phyloP scores from a whole-genome alignment of 2,329 filamentous ascomycete genomes.

The Diplodia seriata region DNA sequence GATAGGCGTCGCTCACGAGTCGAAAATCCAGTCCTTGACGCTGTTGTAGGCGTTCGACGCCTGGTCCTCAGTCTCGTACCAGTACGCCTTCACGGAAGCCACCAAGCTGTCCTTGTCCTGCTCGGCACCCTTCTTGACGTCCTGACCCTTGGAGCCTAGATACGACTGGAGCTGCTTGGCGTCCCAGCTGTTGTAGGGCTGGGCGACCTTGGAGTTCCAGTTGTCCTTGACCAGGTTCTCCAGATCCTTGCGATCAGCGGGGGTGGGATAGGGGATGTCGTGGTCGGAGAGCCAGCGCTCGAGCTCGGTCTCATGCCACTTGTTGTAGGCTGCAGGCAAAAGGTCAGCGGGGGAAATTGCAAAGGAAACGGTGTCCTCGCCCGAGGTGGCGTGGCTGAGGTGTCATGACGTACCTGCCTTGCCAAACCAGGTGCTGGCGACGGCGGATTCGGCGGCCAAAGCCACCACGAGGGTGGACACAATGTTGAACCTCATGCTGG shows the following conservation, averaged over 20 bases:
- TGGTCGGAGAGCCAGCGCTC: slow-evolving; percentile 96
- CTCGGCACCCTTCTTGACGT: slow-evolving; percentile 71
- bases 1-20: slow-evolving; percentile 60
- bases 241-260: slow-evolving; percentile 93
- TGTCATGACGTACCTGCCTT: slow-evolving; percentile 72
- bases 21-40: slow-evolving; percentile 90
- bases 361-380: neutral
- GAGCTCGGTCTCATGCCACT: slow-evolving; percentile 97
- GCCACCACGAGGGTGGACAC: slow-evolving; percentile 72
- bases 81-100: slow-evolving; percentile 72
- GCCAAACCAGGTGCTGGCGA: slow-evolving; percentile 83
- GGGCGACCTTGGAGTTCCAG: slow-evolving; percentile 79
- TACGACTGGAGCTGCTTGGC: slow-evolving; percentile 71
- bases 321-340: slow-evolving; percentile 79
- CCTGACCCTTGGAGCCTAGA: slow-evolving; percentile 72
- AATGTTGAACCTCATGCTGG: slow-evolving; percentile 77
- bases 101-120: slow-evolving; percentile 73
- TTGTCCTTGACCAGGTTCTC: slow-evolving; percentile 87
- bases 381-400: neutral
- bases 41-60: slow-evolving; percentile 73
- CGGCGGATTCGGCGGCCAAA: slow-evolving; percentile 72
- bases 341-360: slow-evolving; percentile 4
- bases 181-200: slow-evolving; percentile 81
- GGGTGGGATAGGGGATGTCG: slow-evolving; percentile 86
- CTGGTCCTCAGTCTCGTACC: slow-evolving; percentile 81